Evolutionary conservation across 2,329 filamentous ascomycete genomes (phyloP).

Genomic region (Alternaria hordeiaustralica): DNA sequence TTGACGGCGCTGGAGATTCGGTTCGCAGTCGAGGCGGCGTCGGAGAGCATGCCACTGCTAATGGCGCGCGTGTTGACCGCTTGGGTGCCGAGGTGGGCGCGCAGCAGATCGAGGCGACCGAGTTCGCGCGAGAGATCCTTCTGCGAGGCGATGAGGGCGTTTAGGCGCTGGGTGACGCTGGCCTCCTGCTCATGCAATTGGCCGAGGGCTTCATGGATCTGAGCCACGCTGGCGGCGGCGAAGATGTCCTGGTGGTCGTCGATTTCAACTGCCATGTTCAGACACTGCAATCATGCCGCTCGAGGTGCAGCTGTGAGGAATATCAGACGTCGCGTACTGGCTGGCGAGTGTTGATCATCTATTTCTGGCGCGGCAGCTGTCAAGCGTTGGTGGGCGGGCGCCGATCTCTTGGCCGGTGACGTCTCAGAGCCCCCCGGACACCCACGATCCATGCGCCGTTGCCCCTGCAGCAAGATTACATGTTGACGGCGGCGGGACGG

Average conservation of each 20-base stretch:
- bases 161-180: constrained; percentile 74
- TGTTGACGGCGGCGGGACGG: constrained; percentile 10
- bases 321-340: neutral
- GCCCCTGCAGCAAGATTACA: constrained; percentile 11
- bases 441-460: constrained; percentile 6
- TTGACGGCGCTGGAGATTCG: constrained; percentile 87
- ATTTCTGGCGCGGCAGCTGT: constrained; percentile 6
- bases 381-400: neutral
- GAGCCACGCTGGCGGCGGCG: constrained; percentile 75
- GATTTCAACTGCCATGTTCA: constrained; percentile 27
- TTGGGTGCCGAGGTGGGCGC: constrained; percentile 86
- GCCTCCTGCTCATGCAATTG: constrained; percentile 79
- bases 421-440: neutral
- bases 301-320: neutral
- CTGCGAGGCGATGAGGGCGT: constrained; percentile 80
- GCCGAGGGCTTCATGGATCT: constrained; percentile 79
- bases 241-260: constrained; percentile 50
- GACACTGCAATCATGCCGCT: constrained; percentile 11
- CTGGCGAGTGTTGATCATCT: neutral
- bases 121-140: constrained; percentile 87
- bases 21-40: constrained; percentile 82
- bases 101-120: constrained; percentile 83
- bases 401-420: constrained; percentile 11
- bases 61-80: constrained; percentile 82
- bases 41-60: constrained; percentile 88